These are phyloP conservation scores for Coemansia sp. DNA, from an alignment of 192 early-diverging fungal species.

Conservation along the genomic window DNA sequence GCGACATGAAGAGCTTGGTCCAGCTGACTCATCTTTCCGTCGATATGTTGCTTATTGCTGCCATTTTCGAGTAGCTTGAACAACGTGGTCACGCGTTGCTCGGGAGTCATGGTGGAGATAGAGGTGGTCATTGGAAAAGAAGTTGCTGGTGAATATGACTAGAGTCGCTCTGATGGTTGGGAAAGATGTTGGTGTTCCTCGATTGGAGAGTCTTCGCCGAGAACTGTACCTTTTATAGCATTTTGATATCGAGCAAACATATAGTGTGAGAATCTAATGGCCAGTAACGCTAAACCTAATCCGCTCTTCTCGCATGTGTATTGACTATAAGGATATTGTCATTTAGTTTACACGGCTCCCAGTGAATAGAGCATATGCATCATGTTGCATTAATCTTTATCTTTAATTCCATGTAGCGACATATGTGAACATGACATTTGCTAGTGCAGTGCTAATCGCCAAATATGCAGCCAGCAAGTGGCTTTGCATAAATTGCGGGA, in stretches of 20 bases:
- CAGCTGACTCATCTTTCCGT: conserved; percentile 57
- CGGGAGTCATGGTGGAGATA: neutral
- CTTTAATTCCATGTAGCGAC: too few species aligned
- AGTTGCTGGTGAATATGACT: neutral
- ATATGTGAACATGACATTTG: neutral
- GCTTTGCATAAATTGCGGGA: too few species aligned
- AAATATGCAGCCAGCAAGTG: neutral
- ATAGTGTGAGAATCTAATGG: too few species aligned
- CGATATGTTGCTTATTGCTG: conserved; percentile 56
- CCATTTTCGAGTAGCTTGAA: conserved; percentile 54
- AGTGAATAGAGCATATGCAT: neutral
- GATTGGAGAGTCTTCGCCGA: too few species aligned
- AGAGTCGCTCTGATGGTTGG: neutral
- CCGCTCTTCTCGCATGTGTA: too few species aligned
- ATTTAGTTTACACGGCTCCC: too few species aligned
- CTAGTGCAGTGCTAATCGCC: neutral
- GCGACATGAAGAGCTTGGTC: conserved; percentile 60
- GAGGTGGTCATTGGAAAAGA: neutral
- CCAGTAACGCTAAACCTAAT: too few species aligned
- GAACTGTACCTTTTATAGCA: too few species aligned
- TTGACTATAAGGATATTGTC: too few species aligned
- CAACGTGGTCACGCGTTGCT: conserved; percentile 26
- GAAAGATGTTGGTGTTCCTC: neutral
- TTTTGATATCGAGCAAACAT: too few species aligned
- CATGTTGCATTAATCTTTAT: neutral